Evolutionary conservation across 345 rosid genomes (phyloP).

Genomic region (Theobroma cacao): DNA sequence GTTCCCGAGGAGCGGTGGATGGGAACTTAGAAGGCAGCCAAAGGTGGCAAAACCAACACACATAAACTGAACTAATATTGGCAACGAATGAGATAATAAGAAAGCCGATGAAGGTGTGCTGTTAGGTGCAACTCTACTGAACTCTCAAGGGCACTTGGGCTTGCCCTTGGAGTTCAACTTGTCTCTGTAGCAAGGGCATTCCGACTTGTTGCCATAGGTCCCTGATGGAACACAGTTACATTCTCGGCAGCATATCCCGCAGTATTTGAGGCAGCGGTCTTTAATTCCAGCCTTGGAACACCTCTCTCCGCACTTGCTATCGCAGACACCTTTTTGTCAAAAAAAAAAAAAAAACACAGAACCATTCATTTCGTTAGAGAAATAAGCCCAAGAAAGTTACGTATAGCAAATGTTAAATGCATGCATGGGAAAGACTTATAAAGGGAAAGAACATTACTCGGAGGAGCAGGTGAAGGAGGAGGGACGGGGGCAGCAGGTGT

Average conservation of each 20-base stretch:
- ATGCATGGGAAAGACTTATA: not conserved
- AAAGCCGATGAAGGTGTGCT: too few relatives aligned
- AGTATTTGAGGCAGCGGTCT: conserved; percentile 72
- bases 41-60: too few relatives aligned
- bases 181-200: conserved; percentile 76
- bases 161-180: conserved; percentile 62
- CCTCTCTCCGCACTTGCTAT: conserved; percentile 58
- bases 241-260: conserved; percentile 72
- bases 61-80: too few relatives aligned
- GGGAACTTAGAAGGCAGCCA: too few relatives aligned
- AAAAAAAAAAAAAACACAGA: not conserved
- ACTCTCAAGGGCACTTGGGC: conserved; percentile 61
- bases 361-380: not conserved
- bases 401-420: not conserved
- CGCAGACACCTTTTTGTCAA: conserved; percentile 38
- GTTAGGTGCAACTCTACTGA: too few relatives aligned
- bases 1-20: too few relatives aligned
- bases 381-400: not conserved
- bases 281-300: conserved; percentile 65
- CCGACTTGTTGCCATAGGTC: conserved; percentile 69
- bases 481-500: too few relatives aligned
- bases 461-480: not conserved
- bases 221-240: conserved; percentile 94
- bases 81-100: too few relatives aligned
- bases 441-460: not conserved